Percentiles rank a stretch among this genome's conserved stretches.
These are phyloP conservation scores for Saccharomycopsis fermentans DNA, from an alignment of 805 yeast genomes.

Conservation along the genomic window DNA sequence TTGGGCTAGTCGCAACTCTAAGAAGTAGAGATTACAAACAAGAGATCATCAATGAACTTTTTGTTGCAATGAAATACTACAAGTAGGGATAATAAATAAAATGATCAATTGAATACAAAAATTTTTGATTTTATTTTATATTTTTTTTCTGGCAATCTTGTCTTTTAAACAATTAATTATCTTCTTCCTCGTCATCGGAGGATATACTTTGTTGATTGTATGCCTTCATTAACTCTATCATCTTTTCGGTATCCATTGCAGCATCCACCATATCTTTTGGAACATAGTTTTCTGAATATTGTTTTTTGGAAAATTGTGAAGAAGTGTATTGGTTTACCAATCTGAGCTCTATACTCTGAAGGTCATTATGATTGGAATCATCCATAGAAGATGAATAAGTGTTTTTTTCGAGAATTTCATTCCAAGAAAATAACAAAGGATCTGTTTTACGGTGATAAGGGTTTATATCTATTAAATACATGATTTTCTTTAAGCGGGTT, in stretches of 20 bases:
- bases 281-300: constrained; percentile 82
- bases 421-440: constrained; percentile 73
- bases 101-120: background rate
- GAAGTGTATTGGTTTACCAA: constrained; percentile 59
- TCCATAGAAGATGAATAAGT: background rate
- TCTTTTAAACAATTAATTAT: background rate
- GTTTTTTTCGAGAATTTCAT: constrained; percentile 42
- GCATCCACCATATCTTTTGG: constrained; percentile 90
- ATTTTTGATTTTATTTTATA: background rate
- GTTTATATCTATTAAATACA: constrained; percentile 74
- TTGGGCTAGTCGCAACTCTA: constrained; percentile 45
- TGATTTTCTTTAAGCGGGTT: constrained; percentile 43
- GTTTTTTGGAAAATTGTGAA: constrained; percentile 69
- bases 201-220: constrained; percentile 36
- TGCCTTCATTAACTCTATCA: constrained; percentile 56
- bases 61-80: constrained; percentile 19
- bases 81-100: background rate
- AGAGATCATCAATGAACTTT: constrained; percentile 43
- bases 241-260: constrained; percentile 51
- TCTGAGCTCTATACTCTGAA: constrained; percentile 42
- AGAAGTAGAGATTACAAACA: constrained; percentile 48
- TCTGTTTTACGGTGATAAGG: constrained; percentile 78
- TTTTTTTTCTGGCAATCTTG: no score
- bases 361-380: constrained; percentile 18
- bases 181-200: constrained; percentile 15